Base-by-base conservation (phyloP, 164 flowering plant species). In the Berberis vulgaris region DNA sequence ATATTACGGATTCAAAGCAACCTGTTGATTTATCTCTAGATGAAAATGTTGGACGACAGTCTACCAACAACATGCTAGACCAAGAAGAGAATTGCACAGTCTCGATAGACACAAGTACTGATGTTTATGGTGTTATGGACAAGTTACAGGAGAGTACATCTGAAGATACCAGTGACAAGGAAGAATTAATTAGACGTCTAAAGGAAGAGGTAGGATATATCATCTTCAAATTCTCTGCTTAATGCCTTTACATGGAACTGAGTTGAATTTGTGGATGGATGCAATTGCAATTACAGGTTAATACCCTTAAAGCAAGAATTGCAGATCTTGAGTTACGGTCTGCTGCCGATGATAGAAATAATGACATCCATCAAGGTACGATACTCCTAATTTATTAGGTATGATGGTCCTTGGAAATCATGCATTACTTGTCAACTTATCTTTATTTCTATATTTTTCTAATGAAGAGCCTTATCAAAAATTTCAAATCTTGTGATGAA, bases 151-250 rank as follows among this genome's bases (percentile, higher is more conserved):
- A 63, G 9, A 71, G 63, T 65, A 68, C 56, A 54, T 60, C 45
- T 61, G 65, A 61, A 43, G 73, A 69, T 57, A 13, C 50, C 8
- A 68, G 41, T 26, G 66, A 80, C 56, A 76, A 75, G 65, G 87
- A 81, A 46, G 67, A 74, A 72, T 46, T 61, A 70, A 80, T 84
- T 46, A 57, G 73, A 58, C 50, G 52, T 49, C 74, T 90, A 74
- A 73, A 41, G 54, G 74, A 81, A 72, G 94, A 93, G 97, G 98
- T 92, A 8, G 7, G 58, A 41, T 26, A 64, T 60, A 61, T 65
- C 13, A 59, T 45, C 57, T 13, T 4, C 43, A 53, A 45, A 9
- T 57, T 47, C 47, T 26, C 26, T 26, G 9, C 47, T 55, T 57
- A 42, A 44, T 49, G 40, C 41, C 43, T 62, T 45, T 12, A 10